Conservation (phyloP, 2,329 filamentous ascomycete genomes). For the Akanthomyces lecanii region DNA sequence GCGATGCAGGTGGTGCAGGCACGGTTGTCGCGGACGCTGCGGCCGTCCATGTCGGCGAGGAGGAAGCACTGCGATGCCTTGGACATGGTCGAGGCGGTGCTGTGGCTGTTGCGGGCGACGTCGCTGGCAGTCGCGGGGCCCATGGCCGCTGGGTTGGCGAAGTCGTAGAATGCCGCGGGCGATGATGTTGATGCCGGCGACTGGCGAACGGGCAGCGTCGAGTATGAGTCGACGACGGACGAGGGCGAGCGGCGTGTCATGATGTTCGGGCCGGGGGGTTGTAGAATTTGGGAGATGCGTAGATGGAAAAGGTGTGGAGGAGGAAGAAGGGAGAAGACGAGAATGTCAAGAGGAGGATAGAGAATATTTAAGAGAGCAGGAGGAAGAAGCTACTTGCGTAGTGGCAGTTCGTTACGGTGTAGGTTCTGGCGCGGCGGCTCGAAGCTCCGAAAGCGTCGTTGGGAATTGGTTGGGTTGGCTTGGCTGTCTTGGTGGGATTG, state of each 20-base stretch:
- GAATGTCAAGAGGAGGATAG: not conserved
- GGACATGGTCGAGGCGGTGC: not conserved
- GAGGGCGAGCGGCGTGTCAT: conserved; percentile 44
- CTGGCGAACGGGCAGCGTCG: conserved; percentile 42
- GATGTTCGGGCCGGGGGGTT: not conserved
- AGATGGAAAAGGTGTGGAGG: not conserved
- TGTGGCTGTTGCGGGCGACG: not conserved
- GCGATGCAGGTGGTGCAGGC: conserved; percentile 38
- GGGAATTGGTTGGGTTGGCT: too few relatives aligned
- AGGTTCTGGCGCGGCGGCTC: not conserved
- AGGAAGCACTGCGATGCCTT: conserved; percentile 42
- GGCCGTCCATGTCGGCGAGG: conserved; percentile 37
- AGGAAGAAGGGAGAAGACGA: not conserved
- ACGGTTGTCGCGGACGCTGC: conserved; percentile 30
- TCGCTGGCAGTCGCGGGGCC: conserved; percentile 4
- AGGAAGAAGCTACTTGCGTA: too few relatives aligned
- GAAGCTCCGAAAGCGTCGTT: not conserved
- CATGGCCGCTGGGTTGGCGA: too few relatives aligned
- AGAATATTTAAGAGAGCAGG: not conserved
- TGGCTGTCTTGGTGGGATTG: not conserved
- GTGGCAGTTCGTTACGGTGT: too few relatives aligned
- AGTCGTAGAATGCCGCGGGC: too few relatives aligned
- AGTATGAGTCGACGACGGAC: conserved; percentile 40
- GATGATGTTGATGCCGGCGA: not conserved
- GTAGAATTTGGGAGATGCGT: not conserved